Evolutionary conservation across 2,329 filamentous ascomycete species (phyloP), one percentile per base, ranked within the genome.

Genomic region (Herpomyces periplanetae): DNA sequence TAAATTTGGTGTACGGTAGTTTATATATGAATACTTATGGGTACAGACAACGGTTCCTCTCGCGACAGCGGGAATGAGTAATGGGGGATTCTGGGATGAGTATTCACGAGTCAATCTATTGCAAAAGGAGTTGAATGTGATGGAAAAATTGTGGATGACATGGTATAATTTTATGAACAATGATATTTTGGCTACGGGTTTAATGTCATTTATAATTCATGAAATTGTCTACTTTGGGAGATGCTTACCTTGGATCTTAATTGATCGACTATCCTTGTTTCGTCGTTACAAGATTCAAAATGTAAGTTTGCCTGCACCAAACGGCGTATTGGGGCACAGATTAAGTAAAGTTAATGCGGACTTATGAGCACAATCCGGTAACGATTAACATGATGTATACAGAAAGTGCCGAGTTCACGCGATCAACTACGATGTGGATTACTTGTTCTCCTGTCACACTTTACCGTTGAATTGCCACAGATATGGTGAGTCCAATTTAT

Each of bases 81-180:
- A n/a, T n/a, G n/a, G n/a, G n/a, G n/a, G n/a, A n/a, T n/a, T n/a
- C n/a, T n/a, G n/a, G n/a, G n/a, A n/a, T n/a, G n/a, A n/a, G n/a
- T n/a, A n/a, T n/a, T n/a, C n/a, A n/a, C n/a, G n/a, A n/a, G n/a
- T n/a, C n/a, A n/a, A n/a, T n/a, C n/a, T n/a, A n/a, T n/a, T n/a
- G n/a, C n/a, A n/a, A n/a, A n/a, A n/a, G n/a, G n/a, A 71, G 29
- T 57, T 96, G 34, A 88, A 69, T 41, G 49, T 68, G 27, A 45
- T 59, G 33, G 80, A 96, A 49, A 60, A 61, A 34, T 48, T 87
- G 28, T 96, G 80, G 80, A 63, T 66, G 19, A 59, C 71, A 15
- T 91, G 71, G 75, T 96, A 96, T 39, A 54, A 75, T 8, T 96
- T 60, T 51, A 87, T 91, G 63, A 68, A 85, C 39, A 96, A 96